phyloP scores from a whole-genome alignment of 164 flowering plant genomes.

The Vitis cinerea region DNA sequence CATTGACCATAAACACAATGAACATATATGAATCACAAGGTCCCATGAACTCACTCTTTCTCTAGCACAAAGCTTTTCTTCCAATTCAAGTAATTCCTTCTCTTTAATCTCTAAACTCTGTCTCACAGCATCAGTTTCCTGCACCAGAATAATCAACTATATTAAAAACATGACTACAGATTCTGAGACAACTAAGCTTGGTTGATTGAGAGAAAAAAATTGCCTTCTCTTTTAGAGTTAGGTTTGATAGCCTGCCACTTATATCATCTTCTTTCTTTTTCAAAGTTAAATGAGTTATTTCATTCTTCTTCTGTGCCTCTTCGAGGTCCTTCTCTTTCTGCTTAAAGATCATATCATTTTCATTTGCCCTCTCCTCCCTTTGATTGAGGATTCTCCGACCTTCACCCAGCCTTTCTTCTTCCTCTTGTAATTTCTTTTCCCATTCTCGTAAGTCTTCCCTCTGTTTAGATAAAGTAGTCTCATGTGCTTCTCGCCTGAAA shows the following conservation, averaged over 20 bases:
- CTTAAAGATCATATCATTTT: slow-evolving; percentile 49
- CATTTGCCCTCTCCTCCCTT: slow-evolving; percentile 83
- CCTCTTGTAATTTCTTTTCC: slow-evolving; percentile 76
- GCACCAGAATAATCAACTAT: slow-evolving; percentile 21
- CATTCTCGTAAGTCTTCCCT: slow-evolving; percentile 83
- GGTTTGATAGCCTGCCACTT: slow-evolving; percentile 38
- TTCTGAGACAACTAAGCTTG: not conserved
- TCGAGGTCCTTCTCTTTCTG: slow-evolving; percentile 72
- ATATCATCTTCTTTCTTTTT: slow-evolving; percentile 66
- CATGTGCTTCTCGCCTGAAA: slow-evolving; percentile 74
- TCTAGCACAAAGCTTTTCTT: slow-evolving; percentile 69
- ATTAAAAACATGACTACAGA: not conserved
- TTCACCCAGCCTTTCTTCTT: slow-evolving; percentile 76
- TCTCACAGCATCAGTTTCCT: slow-evolving; percentile 58
- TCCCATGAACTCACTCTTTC: slow-evolving; percentile 57
- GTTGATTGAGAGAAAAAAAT: slow-evolving; percentile 2
- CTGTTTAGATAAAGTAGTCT: slow-evolving; percentile 49
- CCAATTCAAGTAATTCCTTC: slow-evolving; percentile 51
- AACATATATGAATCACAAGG: not conserved
- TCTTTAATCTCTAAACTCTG: slow-evolving; percentile 55
- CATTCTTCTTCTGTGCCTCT: slow-evolving; percentile 58
- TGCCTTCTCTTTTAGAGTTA: slow-evolving; percentile 63
- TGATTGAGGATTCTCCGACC: slow-evolving; percentile 58
- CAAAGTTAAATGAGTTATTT: slow-evolving; percentile 32
- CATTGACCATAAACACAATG: not conserved